Conservation (phyloP, 352 stramenopile genomes). For the Phytophthora rubi region DNA sequence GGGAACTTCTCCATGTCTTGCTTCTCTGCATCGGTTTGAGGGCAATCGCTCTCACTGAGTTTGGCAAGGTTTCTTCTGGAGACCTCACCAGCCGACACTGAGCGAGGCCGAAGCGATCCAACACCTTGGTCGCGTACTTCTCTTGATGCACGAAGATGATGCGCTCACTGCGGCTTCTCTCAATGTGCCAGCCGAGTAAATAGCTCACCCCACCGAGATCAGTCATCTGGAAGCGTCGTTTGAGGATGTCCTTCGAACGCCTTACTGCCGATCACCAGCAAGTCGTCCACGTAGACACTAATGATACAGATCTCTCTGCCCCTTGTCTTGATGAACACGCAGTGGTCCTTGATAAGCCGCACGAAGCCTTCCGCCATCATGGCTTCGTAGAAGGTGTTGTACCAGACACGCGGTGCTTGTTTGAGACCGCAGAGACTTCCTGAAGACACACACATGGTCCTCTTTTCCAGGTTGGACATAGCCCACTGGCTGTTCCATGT, state of each 20-base stretch:
- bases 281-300: conserved; percentile 16
- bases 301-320: conserved; percentile 3
- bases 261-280: conserved; percentile 14
- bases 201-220: conserved; percentile 14
- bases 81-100: neutral
- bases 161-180: conserved; percentile 7
- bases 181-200: conserved; percentile 18
- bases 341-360: conserved; percentile 18
- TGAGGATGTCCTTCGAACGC: conserved; percentile 17
- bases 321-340: conserved; percentile 3
- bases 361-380: neutral
- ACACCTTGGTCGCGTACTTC: conserved; percentile 24
- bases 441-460: conserved; percentile 1
- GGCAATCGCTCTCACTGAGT: no score
- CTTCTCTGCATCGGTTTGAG: no score
- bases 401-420: conserved; percentile 15
- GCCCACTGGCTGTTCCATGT: conserved; percentile 26
- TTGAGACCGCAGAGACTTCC: conserved; percentile 7
- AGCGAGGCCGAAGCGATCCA: conserved; percentile 17
- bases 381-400: conserved; percentile 12
- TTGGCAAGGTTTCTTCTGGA: neutral
- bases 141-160: conserved; percentile 25
- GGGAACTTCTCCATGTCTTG: no score
- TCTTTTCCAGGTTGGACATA: neutral
- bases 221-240: neutral